Conservation (phyloP, 192 early-diverging fungal species). For the Linnemannia schmuckeri region DNA sequence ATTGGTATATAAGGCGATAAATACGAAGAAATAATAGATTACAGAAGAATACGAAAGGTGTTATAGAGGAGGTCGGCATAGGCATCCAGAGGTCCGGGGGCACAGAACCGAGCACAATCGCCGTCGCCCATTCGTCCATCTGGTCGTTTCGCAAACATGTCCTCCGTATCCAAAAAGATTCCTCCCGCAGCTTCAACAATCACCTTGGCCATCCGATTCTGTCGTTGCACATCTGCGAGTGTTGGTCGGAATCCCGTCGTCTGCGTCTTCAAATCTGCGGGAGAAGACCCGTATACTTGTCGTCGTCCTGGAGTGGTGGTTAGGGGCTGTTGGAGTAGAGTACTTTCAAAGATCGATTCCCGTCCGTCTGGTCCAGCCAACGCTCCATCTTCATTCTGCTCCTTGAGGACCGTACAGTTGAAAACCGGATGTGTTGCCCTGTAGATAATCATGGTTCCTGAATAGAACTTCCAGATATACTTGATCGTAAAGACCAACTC, state of each 20-base stretch:
- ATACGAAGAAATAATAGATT: neutral
- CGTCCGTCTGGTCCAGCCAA: slow-evolving; percentile 12
- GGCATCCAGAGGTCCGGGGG: slow-evolving; percentile 67
- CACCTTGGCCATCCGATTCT: slow-evolving; percentile 64
- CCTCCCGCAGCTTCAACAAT: slow-evolving; percentile 66
- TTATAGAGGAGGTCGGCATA: slow-evolving; percentile 56
- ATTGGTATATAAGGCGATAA: too few species aligned
- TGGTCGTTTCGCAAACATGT: slow-evolving; percentile 56
- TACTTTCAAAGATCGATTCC: slow-evolving; percentile 17
- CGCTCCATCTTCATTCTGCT: slow-evolving; percentile 29
- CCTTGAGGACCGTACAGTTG: slow-evolving; percentile 27
- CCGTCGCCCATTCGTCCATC: slow-evolving; percentile 67
- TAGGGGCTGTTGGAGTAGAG: slow-evolving; percentile 2
- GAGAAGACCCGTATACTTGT: neutral
- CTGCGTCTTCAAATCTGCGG: slow-evolving; percentile 7
- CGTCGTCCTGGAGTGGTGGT: neutral
- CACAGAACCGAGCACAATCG: slow-evolving; percentile 69
- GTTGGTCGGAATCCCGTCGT: slow-evolving; percentile 26
- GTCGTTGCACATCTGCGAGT: slow-evolving; percentile 57
- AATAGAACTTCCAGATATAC: slow-evolving; percentile 42
- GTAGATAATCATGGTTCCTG: slow-evolving; percentile 60
- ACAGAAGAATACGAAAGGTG: slow-evolving; percentile 15
- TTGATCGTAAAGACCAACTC: slow-evolving; percentile 55
- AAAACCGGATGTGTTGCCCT: slow-evolving; percentile 46
- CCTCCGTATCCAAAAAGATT: slow-evolving; percentile 63